Base-by-base conservation (phyloP, 2,329 filamentous ascomycete species). In the Calonectria ilicicola region DNA sequence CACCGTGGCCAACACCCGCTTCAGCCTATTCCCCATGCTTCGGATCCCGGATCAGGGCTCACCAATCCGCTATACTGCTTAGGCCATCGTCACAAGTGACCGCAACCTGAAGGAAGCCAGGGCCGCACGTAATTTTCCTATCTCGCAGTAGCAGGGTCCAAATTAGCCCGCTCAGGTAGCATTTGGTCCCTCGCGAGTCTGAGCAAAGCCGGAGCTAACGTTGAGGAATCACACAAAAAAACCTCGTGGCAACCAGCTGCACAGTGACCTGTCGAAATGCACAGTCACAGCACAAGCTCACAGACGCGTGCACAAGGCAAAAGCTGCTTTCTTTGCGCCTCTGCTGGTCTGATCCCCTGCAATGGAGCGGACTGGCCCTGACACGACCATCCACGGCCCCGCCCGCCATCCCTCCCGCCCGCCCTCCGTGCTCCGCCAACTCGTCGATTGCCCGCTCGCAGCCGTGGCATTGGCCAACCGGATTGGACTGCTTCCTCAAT, bases 331-430 rank as follows among this genome's bases (percentile, higher is more conserved):
- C 32, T n/a, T 60, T 26, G 23, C 53, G 21, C 44, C 44, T 40
- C 32, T 58, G 26, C 15, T 53, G 3, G 9, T 56, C 27, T n/a
- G 17, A 26, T 35, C 51, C 51, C 51, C 29, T 64, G 27, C 40
- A 58, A 27, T 62, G 26, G 19, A 65, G 60, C 67, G 32, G 32
- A 63, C 67, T 56, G 42, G 60, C 49, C 67, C 67, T 70, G 47
- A 65, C 42, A 53, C 67, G 21, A 65, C 60, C 62, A 60, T 67
- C 64, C 53, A 71, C 64, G 69, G 56, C 69, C 56, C 69, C 53
- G 64, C 69, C 65, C 56, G 69, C 64, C 62, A 65, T 69, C 60
- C 46, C 53, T 64, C 69, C 69, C 69, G 69, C 64, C 47, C 64
- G 64, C 68, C 49, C 56, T 65, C 56, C 26, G 64, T 67, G 40